Evolutionary conservation across 2,329 filamentous ascomycete genomes (phyloP), one percentile per base, ranked within the genome.

Genomic region (Scedosporium dehoogii): DNA sequence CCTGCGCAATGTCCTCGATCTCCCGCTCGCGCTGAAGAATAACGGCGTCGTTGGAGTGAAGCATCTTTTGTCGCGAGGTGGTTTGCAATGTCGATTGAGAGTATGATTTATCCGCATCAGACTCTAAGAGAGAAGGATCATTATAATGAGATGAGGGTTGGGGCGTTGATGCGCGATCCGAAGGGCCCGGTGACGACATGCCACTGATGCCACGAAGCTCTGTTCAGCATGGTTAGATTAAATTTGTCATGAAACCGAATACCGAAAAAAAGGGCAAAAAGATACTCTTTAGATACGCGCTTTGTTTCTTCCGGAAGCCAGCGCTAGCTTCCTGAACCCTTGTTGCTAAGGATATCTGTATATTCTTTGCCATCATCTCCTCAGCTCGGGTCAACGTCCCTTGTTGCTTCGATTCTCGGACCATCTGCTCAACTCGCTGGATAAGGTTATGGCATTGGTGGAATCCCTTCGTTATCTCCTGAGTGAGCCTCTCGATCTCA

Each of bases 1-100:
- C 93, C 72, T 97, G 92, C 2, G 94, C 94, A 66, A 99, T 99
- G 69, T 97, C 92, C 71, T 96, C 96, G 69, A 99, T 99, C 74
- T 97, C 94, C 48, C 90, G 87, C 75, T 99, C 94, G 66, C 94
- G 90, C 73, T 97, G 94, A 65, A 88, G 85, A 68, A 99, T 97
- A 44, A 85, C 85, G 2, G 87, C 81, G 71, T 97, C 93, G 70
- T 96, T 92, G 63, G 87, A 88, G 63, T 87, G 85, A 33, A 89
- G 77, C 63, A 84, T 81, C 67, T 83, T 83, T 69, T 86, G 83
- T 62, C 89, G 85, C 41, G 83, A 82, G 1, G 91, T 90, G 68
- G 92, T 89, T 71, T 92, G 88, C 1, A 97, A 82, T 0, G 93
- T 91, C 0, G 89, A 89, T 74, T 97, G 92, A 1, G 93, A 96